phyloP scores from a whole-genome alignment of 495 filamentous ascomycete species.

The Aspergillus saccharolyticus region DNA sequence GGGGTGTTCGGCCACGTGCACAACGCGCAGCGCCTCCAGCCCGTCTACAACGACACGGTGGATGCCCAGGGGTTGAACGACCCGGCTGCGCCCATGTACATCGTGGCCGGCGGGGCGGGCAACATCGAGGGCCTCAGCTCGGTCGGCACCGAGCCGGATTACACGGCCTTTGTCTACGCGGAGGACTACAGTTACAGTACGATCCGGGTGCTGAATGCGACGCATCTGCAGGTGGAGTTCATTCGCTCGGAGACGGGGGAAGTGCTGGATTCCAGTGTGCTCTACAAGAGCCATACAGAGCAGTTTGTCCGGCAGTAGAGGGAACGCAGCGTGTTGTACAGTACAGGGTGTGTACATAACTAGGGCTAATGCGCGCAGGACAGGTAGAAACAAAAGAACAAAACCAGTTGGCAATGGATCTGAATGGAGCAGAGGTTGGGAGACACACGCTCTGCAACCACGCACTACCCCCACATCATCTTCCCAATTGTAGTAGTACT shows the following conservation, averaged over 20 bases:
- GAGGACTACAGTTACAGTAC: constrained; percentile 51
- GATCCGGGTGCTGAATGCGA: constrained; percentile 29
- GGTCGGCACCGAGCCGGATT: constrained; percentile 37
- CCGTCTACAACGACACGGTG: constrained; percentile 38
- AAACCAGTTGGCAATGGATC: no score
- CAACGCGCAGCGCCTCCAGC: constrained; percentile 47
- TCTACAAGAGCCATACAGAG: constrained; percentile 48
- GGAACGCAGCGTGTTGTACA: no score
- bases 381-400: no score
- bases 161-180: constrained; percentile 51
- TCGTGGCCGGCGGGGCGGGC: constrained; percentile 43
- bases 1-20: constrained; percentile 59
- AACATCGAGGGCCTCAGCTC: constrained; percentile 42
- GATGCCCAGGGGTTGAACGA: constrained; percentile 46
- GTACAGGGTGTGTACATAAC: no score
- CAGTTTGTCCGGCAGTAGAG: constrained; percentile 46
- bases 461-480: no score
- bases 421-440: no score
- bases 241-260: constrained; percentile 46
- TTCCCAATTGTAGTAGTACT: no score
- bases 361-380: no score
- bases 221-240: constrained; percentile 37
- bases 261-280: constrained; percentile 45
- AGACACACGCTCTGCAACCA: no score
- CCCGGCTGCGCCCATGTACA: constrained; percentile 54